These are phyloP conservation scores for Tripterygium wilfordii DNA, from an alignment of 177 flowering plant genomes.

Conservation along the genomic window DNA sequence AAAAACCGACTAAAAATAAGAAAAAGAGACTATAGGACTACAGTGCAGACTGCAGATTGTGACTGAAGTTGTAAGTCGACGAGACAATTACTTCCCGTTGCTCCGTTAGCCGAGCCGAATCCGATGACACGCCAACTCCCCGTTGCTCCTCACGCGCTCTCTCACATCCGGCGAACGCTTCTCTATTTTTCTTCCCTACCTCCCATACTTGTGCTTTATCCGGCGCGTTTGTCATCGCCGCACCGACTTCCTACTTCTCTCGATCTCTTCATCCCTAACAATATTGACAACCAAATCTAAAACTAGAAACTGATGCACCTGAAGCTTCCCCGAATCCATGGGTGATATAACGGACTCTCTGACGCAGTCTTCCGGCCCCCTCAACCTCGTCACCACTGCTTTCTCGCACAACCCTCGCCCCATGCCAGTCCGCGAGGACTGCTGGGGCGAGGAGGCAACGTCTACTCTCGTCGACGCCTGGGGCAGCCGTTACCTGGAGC, in stretches of 20 bases:
- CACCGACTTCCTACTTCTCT: slow-evolving; percentile 2
- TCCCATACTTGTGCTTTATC: slow-evolving; percentile 14
- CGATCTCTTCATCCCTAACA: not conserved
- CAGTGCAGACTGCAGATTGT: no score
- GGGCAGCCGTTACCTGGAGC: slow-evolving; percentile 72
- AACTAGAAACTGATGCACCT: no score
- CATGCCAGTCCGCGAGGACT: slow-evolving; percentile 62
- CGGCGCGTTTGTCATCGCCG: slow-evolving; percentile 19
- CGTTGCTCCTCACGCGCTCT: no score
- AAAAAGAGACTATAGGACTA: no score
- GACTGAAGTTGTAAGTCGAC: no score
- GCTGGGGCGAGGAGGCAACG: slow-evolving; percentile 85
- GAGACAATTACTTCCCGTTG: no score
- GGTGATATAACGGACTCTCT: no score
- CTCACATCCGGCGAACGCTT: slow-evolving; percentile 11
- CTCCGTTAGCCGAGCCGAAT: slow-evolving; percentile 19
- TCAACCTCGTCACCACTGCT: slow-evolving; percentile 2
- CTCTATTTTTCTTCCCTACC: slow-evolving; percentile 8
- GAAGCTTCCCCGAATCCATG: no score
- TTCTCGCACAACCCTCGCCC: slow-evolving; percentile 10
- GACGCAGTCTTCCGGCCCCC: no score
- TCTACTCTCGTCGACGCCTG: slow-evolving; percentile 69
- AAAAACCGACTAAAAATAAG: no score
- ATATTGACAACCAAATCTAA: no score
- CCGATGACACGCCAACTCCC: no score